These are phyloP conservation scores for Eimeria tenella DNA, from an alignment of 169 alveolate species.

Conservation along the genomic window DNA sequence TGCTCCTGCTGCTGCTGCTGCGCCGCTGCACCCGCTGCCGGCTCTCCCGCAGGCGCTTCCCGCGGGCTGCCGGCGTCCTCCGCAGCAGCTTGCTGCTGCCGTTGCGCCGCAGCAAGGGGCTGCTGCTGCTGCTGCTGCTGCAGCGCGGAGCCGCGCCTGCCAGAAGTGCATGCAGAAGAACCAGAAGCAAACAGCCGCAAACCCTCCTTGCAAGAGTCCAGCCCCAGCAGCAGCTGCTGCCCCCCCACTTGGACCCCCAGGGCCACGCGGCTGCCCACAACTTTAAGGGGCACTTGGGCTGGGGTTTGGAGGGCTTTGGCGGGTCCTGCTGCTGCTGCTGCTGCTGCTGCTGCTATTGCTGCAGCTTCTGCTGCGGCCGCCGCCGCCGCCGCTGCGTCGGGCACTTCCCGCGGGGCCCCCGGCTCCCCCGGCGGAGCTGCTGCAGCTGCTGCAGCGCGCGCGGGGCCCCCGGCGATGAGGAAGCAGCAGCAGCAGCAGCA, in stretches of 20 bases:
- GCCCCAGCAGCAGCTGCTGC: slow-evolving; percentile 52
- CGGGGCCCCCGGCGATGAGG: background rate
- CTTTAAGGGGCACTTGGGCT: background rate
- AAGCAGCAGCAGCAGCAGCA: slow-evolving; percentile 10
- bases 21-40: slow-evolving; percentile 25
- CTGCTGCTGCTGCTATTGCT: slow-evolving; percentile 2
- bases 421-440: background rate
- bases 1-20: background rate
- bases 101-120: background rate
- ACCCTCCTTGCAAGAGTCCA: slow-evolving; percentile 63
- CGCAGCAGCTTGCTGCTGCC: background rate
- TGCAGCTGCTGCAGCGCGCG: background rate
- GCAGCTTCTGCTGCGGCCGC: background rate
- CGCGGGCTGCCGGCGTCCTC: background rate
- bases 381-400: background rate
- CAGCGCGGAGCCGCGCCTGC: background rate
- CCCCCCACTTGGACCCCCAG: slow-evolving; percentile 2
- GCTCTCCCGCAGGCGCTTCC: background rate
- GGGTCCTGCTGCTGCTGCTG: slow-evolving; percentile 28
- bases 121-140: slow-evolving; percentile 34
- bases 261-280: background rate
- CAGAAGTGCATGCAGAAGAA: slow-evolving; percentile 52
- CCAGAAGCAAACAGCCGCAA: slow-evolving; percentile 40
- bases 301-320: background rate
- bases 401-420: background rate